phyloP scores from a whole-genome alignment of 2,329 filamentous ascomycete species.

The Ambrosiella xylebori region DNA sequence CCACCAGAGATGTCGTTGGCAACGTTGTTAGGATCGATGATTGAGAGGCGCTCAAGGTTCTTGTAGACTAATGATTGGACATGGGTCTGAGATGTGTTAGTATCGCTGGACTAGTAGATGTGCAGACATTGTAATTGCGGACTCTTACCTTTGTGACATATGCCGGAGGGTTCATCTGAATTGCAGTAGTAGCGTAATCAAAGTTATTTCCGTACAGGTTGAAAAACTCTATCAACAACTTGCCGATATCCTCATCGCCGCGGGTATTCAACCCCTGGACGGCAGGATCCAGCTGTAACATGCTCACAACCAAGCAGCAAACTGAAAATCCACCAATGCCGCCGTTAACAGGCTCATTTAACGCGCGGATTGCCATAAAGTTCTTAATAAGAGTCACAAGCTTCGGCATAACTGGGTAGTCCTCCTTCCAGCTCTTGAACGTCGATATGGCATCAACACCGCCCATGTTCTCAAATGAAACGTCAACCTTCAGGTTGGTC shows the following conservation, averaged over 20 bases:
- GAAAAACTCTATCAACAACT: constrained; percentile 73
- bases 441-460: constrained; percentile 67
- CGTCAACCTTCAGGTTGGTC: constrained; percentile 71
- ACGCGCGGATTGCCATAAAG: constrained; percentile 68
- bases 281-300: constrained; percentile 65
- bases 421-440: constrained; percentile 59
- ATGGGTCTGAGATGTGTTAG: constrained; percentile 22
- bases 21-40: constrained; percentile 77
- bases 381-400: constrained; percentile 85
- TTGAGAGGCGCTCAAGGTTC: constrained; percentile 54
- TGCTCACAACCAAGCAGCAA: constrained; percentile 81
- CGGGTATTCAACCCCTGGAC: constrained; percentile 43
- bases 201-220: constrained; percentile 78
- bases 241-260: constrained; percentile 53
- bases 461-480: constrained; percentile 85
- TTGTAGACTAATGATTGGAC: constrained; percentile 35
- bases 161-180: constrained; percentile 56
- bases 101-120: not conserved
- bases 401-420: constrained; percentile 71
- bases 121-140: not conserved
- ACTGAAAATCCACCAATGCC: constrained; percentile 89
- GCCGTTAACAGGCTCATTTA: constrained; percentile 83
- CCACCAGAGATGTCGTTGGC: constrained; percentile 84
- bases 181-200: constrained; percentile 50
- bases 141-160: constrained; percentile 56